Conservation (phyloP, 352 stramenopile species). For the Pythium brachiatum region DNA sequence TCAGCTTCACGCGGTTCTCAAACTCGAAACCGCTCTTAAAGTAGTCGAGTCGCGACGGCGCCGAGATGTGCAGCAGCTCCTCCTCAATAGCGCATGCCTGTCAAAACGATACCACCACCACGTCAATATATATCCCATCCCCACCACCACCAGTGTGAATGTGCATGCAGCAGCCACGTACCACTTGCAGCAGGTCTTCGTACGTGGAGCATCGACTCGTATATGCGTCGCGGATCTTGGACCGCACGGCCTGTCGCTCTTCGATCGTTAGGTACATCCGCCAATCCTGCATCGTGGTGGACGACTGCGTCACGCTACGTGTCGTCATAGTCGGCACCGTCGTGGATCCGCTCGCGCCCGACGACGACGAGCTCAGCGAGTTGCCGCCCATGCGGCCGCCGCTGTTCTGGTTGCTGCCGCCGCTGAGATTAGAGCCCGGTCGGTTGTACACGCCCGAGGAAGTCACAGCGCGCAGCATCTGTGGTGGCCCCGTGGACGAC, state of each 20-base stretch:
- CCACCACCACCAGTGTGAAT: too few relatives aligned
- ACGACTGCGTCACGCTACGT: constrained; percentile 58
- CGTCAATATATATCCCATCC: constrained; percentile 7
- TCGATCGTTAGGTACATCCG: constrained; percentile 90
- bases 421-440: constrained; percentile 23
- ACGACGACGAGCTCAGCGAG: constrained; percentile 9
- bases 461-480: constrained; percentile 84
- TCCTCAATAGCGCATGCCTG: constrained; percentile 88
- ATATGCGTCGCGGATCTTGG: constrained; percentile 87
- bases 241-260: constrained; percentile 83
- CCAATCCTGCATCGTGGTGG: constrained; percentile 79
- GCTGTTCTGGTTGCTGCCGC: neutral
- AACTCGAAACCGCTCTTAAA: constrained; percentile 92
- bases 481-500: constrained; percentile 64
- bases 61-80: constrained; percentile 86
- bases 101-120: neutral
- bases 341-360: constrained; percentile 26
- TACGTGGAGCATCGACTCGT: constrained; percentile 81
- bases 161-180: too few relatives aligned
- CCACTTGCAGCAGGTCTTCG: constrained; percentile 88
- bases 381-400: constrained; percentile 11
- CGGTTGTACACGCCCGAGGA: constrained; percentile 82
- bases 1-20: constrained; percentile 88
- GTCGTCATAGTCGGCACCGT: constrained; percentile 32
- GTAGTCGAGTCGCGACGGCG: constrained; percentile 85